phyloP scores from a whole-genome alignment of 2,329 filamentous ascomycete genomes.

The Sclerotinia glacialis region DNA sequence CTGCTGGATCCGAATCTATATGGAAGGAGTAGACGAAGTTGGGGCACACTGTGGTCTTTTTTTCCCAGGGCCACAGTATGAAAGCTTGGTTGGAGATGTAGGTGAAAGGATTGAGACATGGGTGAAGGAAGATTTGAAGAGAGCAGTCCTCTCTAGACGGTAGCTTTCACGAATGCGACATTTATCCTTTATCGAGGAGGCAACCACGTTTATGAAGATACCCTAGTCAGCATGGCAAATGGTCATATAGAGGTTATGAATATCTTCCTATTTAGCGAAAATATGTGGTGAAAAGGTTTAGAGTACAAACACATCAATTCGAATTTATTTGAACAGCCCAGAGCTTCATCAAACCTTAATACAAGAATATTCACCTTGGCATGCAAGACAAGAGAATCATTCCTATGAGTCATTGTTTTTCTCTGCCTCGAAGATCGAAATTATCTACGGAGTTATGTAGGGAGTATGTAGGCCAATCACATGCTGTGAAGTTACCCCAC shows the following conservation, averaged over 20 bases:
- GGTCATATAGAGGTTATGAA: neutral
- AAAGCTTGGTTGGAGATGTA: conserved; percentile 72
- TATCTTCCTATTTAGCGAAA: neutral
- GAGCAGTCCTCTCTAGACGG: conserved; percentile 27
- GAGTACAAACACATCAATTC: neutral
- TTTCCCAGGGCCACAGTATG: conserved; percentile 69
- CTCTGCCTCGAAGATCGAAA: neutral
- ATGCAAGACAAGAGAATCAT: neutral
- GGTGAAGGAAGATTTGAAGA: conserved; percentile 58
- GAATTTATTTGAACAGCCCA: neutral
- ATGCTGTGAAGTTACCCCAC: neutral
- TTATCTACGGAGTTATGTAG: neutral
- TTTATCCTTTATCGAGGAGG: neutral
- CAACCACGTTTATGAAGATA: neutral
- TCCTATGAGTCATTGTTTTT: neutral
- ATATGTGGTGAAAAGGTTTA: neutral
- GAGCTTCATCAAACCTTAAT: neutral
- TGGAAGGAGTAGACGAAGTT: conserved; percentile 82
- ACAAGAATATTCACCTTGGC: neutral
- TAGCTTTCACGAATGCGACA: neutral
- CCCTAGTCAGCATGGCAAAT: neutral
- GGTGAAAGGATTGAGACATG: conserved; percentile 64
- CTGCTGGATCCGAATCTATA: conserved; percentile 75
- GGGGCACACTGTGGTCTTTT: conserved; percentile 83
- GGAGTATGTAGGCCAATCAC: too few relatives aligned